Base-by-base conservation (phyloP, 148 eudicot genomes). In the Dysphania ambrosioides region DNA sequence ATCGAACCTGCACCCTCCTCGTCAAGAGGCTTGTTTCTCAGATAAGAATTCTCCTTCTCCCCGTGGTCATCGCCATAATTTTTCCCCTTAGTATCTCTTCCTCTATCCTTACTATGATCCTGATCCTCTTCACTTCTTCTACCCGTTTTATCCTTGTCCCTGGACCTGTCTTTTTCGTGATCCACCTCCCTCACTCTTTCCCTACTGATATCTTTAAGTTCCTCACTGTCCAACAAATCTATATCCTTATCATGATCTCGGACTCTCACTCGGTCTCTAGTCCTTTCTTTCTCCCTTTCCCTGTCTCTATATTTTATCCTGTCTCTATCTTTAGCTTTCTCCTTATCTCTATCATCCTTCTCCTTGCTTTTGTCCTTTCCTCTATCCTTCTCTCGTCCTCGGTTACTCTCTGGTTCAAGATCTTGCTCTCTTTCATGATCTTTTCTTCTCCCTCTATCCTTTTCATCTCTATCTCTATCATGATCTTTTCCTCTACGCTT, bases 71-170 rank as follows among this genome's bases (percentile, higher is more conserved):
- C 86, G 59, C 63, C 53, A 44, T 80, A 81, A 7, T 56, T 68
- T 79, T 62, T 79, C 57, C 71, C 53, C 73, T 69, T 73, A 56
- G 80, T 76, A 65, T 85, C 87, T 80, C 73, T 88, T 42, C 51
- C 82, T 51, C 66, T 74, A 73, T 90, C 97, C 79, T 79, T 85
- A 42, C 66, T 72, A 64, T 67, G 68, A 72, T 83, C 84, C 72
- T 84, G 85, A 75, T 82, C 83, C 40, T 89, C 98, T 67, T 82
- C 84, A 59, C 81, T 80, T 68, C 85, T 85, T 66, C 83, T 86
- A 66, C n/a, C n/a, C n/a, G 31, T 72, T 80, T 80, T 89, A 62
- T 87, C 92, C 74, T 75, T 86, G 32, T 86, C 88, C 77, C 80
- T 86, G 35, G 75, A 76, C 77, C 77, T 89, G 66, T 84, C 91